A percentile compares a stretch with the other conserved stretches of the same genome.
These are phyloP conservation scores for Camptophora hylomeconis DNA, from an alignment of 2,329 filamentous ascomycete species.

Conservation along the genomic window DNA sequence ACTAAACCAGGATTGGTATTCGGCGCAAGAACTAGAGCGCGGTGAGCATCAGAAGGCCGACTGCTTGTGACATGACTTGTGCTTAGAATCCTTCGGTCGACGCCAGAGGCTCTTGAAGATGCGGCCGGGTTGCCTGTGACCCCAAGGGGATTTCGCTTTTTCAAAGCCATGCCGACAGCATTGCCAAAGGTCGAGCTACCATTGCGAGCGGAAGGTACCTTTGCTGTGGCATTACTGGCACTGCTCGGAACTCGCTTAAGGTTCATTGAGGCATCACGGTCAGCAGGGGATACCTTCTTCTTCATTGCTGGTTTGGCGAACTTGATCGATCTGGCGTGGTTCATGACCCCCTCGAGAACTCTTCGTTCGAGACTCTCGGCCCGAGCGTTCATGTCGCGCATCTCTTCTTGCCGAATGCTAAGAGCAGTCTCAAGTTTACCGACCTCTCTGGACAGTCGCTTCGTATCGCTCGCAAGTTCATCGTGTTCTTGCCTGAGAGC, in stretches of 20 bases:
- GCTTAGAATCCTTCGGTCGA: slow-evolving; percentile 70
- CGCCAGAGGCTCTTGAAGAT: slow-evolving; percentile 28
- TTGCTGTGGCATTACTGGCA: slow-evolving; percentile 27
- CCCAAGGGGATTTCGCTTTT: slow-evolving; percentile 37
- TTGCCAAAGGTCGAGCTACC: slow-evolving; percentile 12
- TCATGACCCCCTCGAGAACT: slow-evolving; percentile 89
- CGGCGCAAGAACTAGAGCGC: slow-evolving; percentile 23
- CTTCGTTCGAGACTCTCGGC: slow-evolving; percentile 82
- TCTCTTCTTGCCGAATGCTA: slow-evolving; percentile 75
- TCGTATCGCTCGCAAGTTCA: slow-evolving; percentile 62
- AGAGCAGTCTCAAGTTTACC: slow-evolving; percentile 85
- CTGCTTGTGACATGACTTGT: slow-evolving; percentile 82
- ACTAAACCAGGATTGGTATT: slow-evolving; percentile 27
- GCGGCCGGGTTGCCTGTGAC: slow-evolving; percentile 28
- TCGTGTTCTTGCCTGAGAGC: slow-evolving; percentile 42
- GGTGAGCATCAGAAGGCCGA: slow-evolving; percentile 32
- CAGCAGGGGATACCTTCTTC: slow-evolving; percentile 10
- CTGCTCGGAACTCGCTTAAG: slow-evolving; percentile 39
- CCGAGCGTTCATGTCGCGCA: slow-evolving; percentile 77
- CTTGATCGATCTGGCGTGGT: slow-evolving; percentile 74
- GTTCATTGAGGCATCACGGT: slow-evolving; percentile 33
- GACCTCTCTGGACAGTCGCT: slow-evolving; percentile 68
- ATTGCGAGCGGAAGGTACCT: slow-evolving; percentile 22
- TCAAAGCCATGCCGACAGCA: slow-evolving; percentile 34
- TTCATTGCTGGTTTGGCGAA: slow-evolving; percentile 38